Evolutionary conservation across 768 basidiomycete genomes (phyloP).

Genomic region (Agrocybe chaxingu): DNA sequence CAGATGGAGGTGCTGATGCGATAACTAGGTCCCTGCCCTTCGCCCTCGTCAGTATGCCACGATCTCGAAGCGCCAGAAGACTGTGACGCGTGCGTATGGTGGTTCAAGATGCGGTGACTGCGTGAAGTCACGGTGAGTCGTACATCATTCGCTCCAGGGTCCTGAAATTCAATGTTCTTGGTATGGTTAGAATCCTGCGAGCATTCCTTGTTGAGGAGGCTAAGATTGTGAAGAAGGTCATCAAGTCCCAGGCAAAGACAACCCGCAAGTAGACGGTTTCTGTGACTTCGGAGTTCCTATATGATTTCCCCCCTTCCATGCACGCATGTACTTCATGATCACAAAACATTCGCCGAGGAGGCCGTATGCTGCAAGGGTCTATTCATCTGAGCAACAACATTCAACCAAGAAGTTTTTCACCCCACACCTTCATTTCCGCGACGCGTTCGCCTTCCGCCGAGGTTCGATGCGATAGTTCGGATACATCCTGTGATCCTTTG

Average conservation of each 20-base stretch:
- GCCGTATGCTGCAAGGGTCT: constrained; percentile 8
- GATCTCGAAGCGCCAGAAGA: constrained; percentile 97
- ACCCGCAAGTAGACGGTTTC: constrained; percentile 36
- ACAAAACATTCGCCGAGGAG: constrained; percentile 16
- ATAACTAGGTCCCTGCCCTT: constrained; percentile 80
- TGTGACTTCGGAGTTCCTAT: constrained; percentile 15
- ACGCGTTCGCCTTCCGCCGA: too few relatives aligned
- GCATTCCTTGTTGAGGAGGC: constrained; percentile 99
- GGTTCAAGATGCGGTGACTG: constrained; percentile 96
- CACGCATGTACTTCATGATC: constrained; percentile 22
- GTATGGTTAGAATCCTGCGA: constrained; percentile 74
- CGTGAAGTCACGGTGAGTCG: constrained; percentile 85
- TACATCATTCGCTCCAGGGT: neutral
- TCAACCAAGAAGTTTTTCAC: too few relatives aligned
- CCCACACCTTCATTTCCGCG: too few relatives aligned
- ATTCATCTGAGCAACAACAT: too few relatives aligned
- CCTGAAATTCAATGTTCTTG: constrained; percentile 3
- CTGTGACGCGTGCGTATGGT: constrained; percentile 93
- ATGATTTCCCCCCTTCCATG: constrained; percentile 20
- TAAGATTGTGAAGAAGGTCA: constrained; percentile 99
- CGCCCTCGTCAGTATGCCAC: constrained; percentile 95
- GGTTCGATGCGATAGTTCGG: too few relatives aligned
- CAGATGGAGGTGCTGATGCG: neutral
- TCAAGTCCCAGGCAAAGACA: constrained; percentile 81
- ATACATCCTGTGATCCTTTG: too few relatives aligned